phyloP scores from a whole-genome alignment of 2,329 filamentous ascomycete genomes.

The Epichloe scottii region DNA sequence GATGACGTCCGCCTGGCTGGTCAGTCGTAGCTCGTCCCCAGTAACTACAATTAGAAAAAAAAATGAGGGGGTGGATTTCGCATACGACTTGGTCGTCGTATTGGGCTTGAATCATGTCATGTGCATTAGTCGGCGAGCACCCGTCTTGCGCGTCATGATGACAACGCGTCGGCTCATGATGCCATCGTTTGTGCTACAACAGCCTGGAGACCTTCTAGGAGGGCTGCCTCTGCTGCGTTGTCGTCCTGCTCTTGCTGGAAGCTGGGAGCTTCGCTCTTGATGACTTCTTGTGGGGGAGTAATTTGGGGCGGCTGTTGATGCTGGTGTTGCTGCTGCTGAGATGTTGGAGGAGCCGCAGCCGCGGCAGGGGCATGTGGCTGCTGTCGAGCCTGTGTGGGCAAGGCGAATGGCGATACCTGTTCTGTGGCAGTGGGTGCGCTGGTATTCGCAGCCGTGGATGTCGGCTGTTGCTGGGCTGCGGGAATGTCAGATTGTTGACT shows the following conservation, averaged over 20 bases:
- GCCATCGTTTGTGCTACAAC: constrained; percentile 17
- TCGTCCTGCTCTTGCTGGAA: constrained; percentile 14
- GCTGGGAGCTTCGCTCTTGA: constrained; percentile 12
- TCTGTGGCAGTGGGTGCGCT: not conserved
- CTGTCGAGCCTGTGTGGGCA: not conserved
- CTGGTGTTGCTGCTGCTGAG: not conserved
- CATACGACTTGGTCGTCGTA: too few relatives aligned
- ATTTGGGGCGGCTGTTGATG: constrained; percentile 3
- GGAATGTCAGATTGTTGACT: not conserved
- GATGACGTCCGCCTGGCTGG: too few relatives aligned
- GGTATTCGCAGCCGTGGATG: not conserved
- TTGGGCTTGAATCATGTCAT: not conserved
- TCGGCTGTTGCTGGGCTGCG: not conserved
- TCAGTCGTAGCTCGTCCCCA: too few relatives aligned
- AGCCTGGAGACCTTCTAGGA: constrained; percentile 23
- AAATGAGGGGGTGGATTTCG: too few relatives aligned
- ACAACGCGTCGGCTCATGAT: constrained; percentile 4
- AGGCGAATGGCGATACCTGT: not conserved
- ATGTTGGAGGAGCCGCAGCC: not conserved
- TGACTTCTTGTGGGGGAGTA: constrained; percentile 11
- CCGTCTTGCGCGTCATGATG: not conserved
- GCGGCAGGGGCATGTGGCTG: not conserved
- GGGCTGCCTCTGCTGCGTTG: constrained; percentile 22
- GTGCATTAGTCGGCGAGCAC: not conserved
- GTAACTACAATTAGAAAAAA: too few relatives aligned